phyloP scores from a whole-genome alignment of 1,139 yeast species.

The Starmera stellimalicola region DNA sequence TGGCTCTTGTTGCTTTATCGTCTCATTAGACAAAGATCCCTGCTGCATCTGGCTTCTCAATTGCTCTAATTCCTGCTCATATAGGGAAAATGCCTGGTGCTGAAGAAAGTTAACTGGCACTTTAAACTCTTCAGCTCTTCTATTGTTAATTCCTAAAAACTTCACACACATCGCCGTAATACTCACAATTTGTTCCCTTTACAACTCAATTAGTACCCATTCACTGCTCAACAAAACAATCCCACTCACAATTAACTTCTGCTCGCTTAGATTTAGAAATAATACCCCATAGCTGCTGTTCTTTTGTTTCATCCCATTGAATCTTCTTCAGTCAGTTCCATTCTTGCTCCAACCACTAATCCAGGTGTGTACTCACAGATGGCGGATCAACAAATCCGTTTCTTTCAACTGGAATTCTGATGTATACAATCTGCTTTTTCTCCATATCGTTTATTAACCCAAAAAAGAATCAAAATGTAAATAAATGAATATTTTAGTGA shows the following conservation, averaged over 20 bases:
- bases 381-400: slow-evolving; percentile 17
- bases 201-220: neutral
- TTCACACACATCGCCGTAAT: too few species aligned
- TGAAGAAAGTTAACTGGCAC: slow-evolving; percentile 32
- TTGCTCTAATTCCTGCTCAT: slow-evolving; percentile 33
- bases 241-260: slow-evolving; percentile 15
- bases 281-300: slow-evolving; percentile 16
- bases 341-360: neutral
- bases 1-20: slow-evolving; percentile 5
- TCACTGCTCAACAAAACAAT: too few species aligned
- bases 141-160: neutral
- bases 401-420: slow-evolving; percentile 16
- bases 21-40: slow-evolving; percentile 11
- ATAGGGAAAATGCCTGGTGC: slow-evolving; percentile 38
- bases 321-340: slow-evolving; percentile 5
- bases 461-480: neutral
- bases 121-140: slow-evolving; percentile 19
- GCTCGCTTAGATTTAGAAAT: slow-evolving; percentile 17
- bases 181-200: neutral
- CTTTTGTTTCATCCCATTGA: slow-evolving; percentile 16
- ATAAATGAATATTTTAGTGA: neutral
- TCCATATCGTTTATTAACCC: neutral
- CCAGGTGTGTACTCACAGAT: slow-evolving; percentile 6
- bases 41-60: slow-evolving; percentile 27
- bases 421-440: slow-evolving; percentile 7